phyloP scores from a whole-genome alignment of 495 filamentous ascomycete genomes.

The Penicillium cosmopolitanum region DNA sequence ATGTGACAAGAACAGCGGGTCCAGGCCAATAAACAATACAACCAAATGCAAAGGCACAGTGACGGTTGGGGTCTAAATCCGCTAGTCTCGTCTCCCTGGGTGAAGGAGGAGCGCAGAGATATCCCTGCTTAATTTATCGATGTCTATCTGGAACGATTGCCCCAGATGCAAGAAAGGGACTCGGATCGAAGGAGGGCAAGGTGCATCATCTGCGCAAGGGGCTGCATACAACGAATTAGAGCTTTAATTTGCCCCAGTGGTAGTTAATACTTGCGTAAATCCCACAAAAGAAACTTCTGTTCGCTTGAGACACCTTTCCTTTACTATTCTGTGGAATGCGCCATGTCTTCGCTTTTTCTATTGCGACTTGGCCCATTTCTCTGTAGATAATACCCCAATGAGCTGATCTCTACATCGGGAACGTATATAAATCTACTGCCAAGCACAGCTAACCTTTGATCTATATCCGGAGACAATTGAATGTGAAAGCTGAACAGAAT shows the following conservation, averaged over 20 bases:
- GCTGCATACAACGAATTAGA: constrained; percentile 19
- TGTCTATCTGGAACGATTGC: constrained; percentile 30
- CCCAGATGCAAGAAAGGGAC: constrained; percentile 22
- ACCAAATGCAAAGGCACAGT: constrained; percentile 11
- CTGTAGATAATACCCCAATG: too few relatives aligned
- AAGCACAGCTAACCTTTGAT: too few relatives aligned
- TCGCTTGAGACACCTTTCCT: background rate
- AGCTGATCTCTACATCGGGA: too few relatives aligned
- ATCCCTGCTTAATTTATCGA: constrained; percentile 28
- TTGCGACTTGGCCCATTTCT: background rate
- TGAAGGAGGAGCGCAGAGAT: constrained; percentile 6
- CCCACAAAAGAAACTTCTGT: background rate
- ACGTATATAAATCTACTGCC: too few relatives aligned
- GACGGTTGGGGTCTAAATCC: constrained; percentile 24
- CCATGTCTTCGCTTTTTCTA: background rate
- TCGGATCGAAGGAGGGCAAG: constrained; percentile 17
- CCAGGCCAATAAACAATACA: constrained; percentile 21
- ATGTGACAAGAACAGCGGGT: constrained; percentile 3
- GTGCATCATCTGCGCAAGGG: constrained; percentile 31
- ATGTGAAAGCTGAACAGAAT: background rate
- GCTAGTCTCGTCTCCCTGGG: constrained; percentile 23
- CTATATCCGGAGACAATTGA: too few relatives aligned
- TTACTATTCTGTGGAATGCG: background rate
- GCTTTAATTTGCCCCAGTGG: background rate
- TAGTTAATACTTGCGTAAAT: constrained; percentile 7